Conservation (phyloP, 768 basidiomycete species). For the Kockovaella imperatae region DNA sequence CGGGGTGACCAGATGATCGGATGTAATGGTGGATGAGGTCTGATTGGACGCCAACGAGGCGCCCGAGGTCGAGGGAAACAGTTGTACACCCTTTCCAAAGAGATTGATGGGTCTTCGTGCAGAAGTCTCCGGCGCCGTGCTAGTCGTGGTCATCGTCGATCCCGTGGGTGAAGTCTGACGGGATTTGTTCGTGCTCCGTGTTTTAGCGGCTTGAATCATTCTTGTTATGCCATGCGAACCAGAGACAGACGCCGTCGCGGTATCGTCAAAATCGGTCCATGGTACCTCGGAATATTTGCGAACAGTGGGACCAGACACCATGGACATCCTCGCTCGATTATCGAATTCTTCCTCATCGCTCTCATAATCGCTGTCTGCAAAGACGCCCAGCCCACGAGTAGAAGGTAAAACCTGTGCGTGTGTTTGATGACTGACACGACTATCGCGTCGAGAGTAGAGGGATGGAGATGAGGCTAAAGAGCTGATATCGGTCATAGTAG, state of each 20-base stretch:
- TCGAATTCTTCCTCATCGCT: background rate
- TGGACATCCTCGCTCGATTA: background rate
- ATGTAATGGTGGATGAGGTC: conserved; percentile 4
- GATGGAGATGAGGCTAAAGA: conserved; percentile 17
- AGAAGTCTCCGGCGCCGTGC: too few species aligned
- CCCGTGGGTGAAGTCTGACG: background rate
- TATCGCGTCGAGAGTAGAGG: conserved; percentile 5
- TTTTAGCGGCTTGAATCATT: conserved; percentile 1
- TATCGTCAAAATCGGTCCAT: conserved; percentile 7
- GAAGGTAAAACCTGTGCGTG: too few species aligned
- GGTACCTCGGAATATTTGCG: conserved; percentile 11
- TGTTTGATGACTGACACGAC: conserved; percentile 1
- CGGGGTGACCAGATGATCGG: conserved; percentile 3
- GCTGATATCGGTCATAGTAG: conserved; percentile 6
- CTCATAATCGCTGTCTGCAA: background rate
- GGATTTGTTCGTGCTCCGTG: background rate
- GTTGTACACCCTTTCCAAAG: background rate
- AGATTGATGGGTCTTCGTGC: background rate
- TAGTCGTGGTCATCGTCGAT: background rate
- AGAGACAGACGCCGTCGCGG: background rate
- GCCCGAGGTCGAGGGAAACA: conserved; percentile 16
- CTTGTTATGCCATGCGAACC: background rate
- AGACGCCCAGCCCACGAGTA: too few species aligned
- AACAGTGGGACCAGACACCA: conserved; percentile 9
- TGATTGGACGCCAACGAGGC: conserved; percentile 13